A percentile compares a stretch with the other conserved stretches of the same genome.
phyloP scores from a whole-genome alignment of 495 filamentous ascomycete genomes.

The Tuber melanosporum region DNA sequence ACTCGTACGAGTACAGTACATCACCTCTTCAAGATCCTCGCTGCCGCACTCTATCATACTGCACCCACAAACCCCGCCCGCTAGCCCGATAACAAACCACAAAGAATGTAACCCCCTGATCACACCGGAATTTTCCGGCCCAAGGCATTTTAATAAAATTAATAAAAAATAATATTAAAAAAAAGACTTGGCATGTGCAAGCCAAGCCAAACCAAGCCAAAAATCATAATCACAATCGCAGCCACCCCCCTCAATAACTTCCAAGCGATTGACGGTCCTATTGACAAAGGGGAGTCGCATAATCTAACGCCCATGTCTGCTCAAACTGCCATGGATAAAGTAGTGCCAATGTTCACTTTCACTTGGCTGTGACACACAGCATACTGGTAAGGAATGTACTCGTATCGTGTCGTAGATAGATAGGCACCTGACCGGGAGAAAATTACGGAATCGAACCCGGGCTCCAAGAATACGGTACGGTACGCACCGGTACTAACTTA shows the following conservation, averaged over 20 bases:
- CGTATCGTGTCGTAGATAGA: not conserved
- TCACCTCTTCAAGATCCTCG: too few relatives aligned
- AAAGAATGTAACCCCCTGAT: not conserved
- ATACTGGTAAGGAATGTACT: not conserved
- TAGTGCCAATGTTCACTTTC: not conserved
- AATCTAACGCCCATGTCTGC: not conserved
- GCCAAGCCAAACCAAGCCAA: not conserved
- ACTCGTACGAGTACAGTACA: too few relatives aligned
- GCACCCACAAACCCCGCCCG: too few relatives aligned
- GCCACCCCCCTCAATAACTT: not conserved
- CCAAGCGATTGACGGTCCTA: not conserved
- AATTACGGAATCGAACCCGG: not conserved
- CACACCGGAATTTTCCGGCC: not conserved
- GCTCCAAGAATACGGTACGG: too few relatives aligned
- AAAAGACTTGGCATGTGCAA: not conserved
- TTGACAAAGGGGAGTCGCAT: not conserved
- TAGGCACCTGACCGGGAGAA: not conserved
- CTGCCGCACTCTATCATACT: too few relatives aligned
- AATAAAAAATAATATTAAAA: not conserved
- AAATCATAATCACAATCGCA: not conserved
- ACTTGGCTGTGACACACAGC: not conserved
- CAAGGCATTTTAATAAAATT: not conserved
- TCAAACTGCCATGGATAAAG: not conserved
- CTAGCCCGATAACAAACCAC: not conserved
- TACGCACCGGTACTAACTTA: not conserved